Percentiles rank a stretch among this genome's conserved stretches.
These are phyloP conservation scores for Eimeria maxima DNA, from an alignment of 169 alveolate genomes.

Conservation along the genomic window DNA sequence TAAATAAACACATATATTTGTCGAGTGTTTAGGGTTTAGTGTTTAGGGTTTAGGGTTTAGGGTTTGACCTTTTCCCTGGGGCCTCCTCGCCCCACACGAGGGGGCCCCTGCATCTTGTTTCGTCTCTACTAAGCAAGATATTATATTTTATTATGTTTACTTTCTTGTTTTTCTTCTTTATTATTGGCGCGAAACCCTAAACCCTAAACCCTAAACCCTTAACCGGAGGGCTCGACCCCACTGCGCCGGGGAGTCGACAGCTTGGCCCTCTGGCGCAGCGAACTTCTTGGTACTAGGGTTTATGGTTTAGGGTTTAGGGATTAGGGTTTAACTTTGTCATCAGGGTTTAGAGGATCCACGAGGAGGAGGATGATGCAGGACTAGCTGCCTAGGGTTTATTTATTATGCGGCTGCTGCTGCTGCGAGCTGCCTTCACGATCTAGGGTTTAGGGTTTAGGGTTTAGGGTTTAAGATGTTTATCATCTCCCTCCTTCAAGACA, in stretches of 20 bases:
- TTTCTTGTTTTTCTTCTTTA: too few species aligned
- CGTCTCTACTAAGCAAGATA: too few species aligned
- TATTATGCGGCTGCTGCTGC: not conserved
- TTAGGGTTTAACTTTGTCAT: not conserved
- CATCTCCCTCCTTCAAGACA: not conserved
- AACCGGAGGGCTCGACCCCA: not conserved
- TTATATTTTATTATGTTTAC: too few species aligned
- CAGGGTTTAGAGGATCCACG: too few species aligned
- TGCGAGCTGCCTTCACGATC: not conserved
- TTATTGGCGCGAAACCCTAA: not conserved
- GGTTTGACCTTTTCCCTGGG: too few species aligned
- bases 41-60: too few species aligned
- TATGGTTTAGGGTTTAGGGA: constrained; percentile 16
- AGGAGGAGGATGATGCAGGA: not conserved
- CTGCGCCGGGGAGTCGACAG: not conserved
- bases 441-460: constrained; percentile 5
- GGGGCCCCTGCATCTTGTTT: too few species aligned
- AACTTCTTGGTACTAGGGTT: not conserved
- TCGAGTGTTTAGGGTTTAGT: too few species aligned
- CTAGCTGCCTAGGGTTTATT: not conserved
- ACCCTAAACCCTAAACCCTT: constrained; percentile 26
- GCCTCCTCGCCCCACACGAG: too few species aligned
- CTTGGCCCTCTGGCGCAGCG: not conserved
- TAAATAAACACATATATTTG: too few species aligned
- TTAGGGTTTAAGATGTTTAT: constrained; percentile 9